A percentile compares a stretch with the other conserved stretches of the same genome.
phyloP scores from a whole-genome alignment of 768 basidiomycete species.

The Cubamyces lactineus region DNA sequence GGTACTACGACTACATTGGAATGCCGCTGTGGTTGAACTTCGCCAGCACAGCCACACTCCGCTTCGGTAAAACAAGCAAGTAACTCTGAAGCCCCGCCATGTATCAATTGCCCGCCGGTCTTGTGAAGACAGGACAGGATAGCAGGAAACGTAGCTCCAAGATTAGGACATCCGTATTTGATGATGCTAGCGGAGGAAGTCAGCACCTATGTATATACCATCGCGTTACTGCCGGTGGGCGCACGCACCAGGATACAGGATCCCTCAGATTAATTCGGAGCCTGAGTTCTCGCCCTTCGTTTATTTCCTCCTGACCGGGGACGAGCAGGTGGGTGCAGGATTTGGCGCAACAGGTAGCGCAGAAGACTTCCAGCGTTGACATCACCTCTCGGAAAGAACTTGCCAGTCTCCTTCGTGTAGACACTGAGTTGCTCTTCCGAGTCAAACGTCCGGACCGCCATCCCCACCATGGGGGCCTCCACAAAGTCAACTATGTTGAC shows the following conservation, averaged over 20 bases:
- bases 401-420: constrained; percentile 29
- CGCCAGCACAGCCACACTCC: constrained; percentile 18
- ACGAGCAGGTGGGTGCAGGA: constrained; percentile 6
- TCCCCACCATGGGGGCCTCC: constrained; percentile 19
- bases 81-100: neutral
- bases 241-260: too few species aligned
- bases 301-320: too few species aligned
- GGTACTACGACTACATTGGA: neutral
- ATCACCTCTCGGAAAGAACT: constrained; percentile 35
- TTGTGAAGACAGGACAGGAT: too few species aligned
- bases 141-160: too few species aligned
- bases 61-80: neutral
- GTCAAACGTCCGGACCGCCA: constrained; percentile 28
- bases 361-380: constrained; percentile 37
- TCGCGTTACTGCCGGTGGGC: too few species aligned
- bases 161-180: too few species aligned
- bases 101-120: neutral
- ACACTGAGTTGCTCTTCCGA: constrained; percentile 27
- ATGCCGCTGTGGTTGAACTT: constrained; percentile 8
- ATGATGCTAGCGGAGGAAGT: too few species aligned
- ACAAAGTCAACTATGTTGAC: constrained; percentile 41
- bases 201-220: too few species aligned
- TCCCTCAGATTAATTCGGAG: too few species aligned
- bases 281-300: too few species aligned
- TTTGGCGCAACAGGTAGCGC: constrained; percentile 33